Percentiles rank a stretch among this genome's conserved stretches.
Conservation (phyloP, 2,329 filamentous ascomycete species). For the Hypoxylon sp. region DNA sequence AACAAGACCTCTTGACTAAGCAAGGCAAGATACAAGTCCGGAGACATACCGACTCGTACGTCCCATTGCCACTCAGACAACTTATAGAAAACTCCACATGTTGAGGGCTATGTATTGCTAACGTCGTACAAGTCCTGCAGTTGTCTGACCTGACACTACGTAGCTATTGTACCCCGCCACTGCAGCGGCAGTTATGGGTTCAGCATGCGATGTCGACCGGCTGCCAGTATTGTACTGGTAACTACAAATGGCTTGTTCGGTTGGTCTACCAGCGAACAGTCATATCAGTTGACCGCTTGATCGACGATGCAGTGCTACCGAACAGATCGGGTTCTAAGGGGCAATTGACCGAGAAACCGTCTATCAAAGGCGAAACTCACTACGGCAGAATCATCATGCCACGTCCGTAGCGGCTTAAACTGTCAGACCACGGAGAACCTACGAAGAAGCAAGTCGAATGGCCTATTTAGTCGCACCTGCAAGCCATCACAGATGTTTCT, state of each 20-base stretch:
- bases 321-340: neutral
- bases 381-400: neutral
- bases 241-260: constrained; percentile 11
- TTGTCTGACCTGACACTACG: constrained; percentile 9
- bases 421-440: neutral
- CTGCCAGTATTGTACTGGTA: constrained; percentile 12
- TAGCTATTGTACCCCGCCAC: constrained; percentile 8
- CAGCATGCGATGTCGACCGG: constrained; percentile 11
- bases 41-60: constrained; percentile 32
- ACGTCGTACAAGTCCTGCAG: constrained; percentile 11
- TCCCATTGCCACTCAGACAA: constrained; percentile 14
- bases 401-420: neutral
- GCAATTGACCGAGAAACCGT: neutral
- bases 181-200: constrained; percentile 15
- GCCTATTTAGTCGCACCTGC: neutral
- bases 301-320: neutral
- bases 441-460: neutral
- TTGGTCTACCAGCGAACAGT: constrained; percentile 4
- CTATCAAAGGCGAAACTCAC: neutral
- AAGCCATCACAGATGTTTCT: neutral
- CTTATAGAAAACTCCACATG: neutral
- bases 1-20: constrained; percentile 13
- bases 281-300: neutral
- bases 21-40: constrained; percentile 18
- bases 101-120: neutral